These are phyloP conservation scores for Boletellus sp. DNA, from an alignment of 1,284 basidiomycete genomes.

Conservation along the genomic window DNA sequence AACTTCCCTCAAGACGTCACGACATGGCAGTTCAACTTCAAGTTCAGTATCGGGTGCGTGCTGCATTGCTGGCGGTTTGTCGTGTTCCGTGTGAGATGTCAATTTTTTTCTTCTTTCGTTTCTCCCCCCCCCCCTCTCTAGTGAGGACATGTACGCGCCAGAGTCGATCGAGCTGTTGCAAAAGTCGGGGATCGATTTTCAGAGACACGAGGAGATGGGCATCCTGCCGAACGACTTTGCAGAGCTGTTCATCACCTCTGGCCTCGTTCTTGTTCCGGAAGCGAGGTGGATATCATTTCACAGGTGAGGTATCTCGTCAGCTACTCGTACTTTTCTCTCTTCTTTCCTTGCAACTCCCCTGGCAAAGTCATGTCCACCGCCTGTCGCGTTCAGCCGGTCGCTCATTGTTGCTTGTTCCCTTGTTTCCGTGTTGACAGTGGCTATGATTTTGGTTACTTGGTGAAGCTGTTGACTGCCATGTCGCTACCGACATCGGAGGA, in stretches of 20 bases:
- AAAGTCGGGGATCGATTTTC: constrained; percentile 95
- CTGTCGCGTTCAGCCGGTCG: neutral
- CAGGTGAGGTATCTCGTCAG: constrained; percentile 54
- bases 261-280: constrained; percentile 85
- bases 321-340: too few relatives aligned
- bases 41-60: constrained; percentile 85
- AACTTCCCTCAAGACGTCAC: constrained; percentile 85
- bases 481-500: constrained; percentile 88
- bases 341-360: neutral
- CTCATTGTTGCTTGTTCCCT: constrained; percentile 8
- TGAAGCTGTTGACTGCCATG: constrained; percentile 89
- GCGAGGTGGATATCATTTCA: constrained; percentile 99
- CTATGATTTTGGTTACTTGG: constrained; percentile 98
- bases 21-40: constrained; percentile 99
- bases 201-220: constrained; percentile 88
- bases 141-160: constrained; percentile 91
- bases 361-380: neutral
- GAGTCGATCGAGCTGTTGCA: constrained; percentile 94
- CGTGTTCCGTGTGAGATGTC: neutral
- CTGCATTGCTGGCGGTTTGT: neutral
- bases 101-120: neutral
- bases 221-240: constrained; percentile 95
- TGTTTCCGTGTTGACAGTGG: constrained; percentile 54
- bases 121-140: neutral
- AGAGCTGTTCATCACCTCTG: constrained; percentile 94